Base-by-base conservation (phyloP, 306 rosid species). In the Heteromeles arbutifolia region DNA sequence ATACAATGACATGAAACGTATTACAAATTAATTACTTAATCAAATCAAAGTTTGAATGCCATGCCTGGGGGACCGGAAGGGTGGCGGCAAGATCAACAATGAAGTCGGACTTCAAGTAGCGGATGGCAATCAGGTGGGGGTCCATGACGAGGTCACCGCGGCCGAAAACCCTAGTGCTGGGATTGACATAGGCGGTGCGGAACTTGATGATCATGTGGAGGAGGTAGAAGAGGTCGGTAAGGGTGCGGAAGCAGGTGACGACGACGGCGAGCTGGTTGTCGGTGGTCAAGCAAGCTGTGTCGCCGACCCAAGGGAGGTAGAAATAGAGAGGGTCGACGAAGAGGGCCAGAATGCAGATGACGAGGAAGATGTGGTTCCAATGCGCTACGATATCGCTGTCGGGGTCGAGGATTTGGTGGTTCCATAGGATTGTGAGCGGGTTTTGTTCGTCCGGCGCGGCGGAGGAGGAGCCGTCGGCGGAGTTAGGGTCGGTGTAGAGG, bases 121-220 rank as follows among this genome's bases (percentile, higher is more conserved):
- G 90, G 11, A 77, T 10, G 19, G 97, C 95, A 18, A 95, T 92
- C 67, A 84, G 67, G n/a, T 76, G 75, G 1, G 91, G 21, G 82
- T 95, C 95, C 88, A 69, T 92, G 56, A 95, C 96, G 28, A 95
- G 86, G 8, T 92, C 98, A 15, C 98, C 98, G 12, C 96, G 92
- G 50, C 97, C 98, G 15, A 95, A 87, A 63, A 92, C 86, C 77
- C 91, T 85, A 73, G 98, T 90, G 34, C 85, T 88, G 21, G 97
- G 98, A 19, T 94, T 86, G 1, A 92, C 88, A 71, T 86, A 92
- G 34, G 98, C 96, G 4, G 97, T 95, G 34, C 96, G 89, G 57
- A 92, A 95, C 84, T 92, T 95, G 85, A 95, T 67, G 76, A 78
- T 4, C 90, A 95, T 87, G 78, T 95, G 98, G 57, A 90, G 84